Evolutionary conservation across 78 protist species (phyloP).

Genomic region (Dictyostelium capitatum): DNA sequence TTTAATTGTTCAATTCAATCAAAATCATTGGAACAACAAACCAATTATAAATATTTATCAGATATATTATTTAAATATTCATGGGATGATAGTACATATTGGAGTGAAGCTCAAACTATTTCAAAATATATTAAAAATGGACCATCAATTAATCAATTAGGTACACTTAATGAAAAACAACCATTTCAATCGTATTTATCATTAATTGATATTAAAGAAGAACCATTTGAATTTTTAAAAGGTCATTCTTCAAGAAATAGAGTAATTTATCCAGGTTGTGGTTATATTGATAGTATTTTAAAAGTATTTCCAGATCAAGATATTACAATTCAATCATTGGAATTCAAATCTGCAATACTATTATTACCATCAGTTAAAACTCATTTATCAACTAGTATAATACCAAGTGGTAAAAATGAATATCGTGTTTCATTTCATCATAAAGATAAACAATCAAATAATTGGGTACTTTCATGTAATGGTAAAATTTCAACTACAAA

Average conservation of each 20-base stretch:
- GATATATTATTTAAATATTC: slow-evolving; percentile 18
- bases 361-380: too few relatives aligned
- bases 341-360: too few relatives aligned
- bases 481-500: slow-evolving; percentile 9
- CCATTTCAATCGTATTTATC: neutral
- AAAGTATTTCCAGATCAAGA: neutral
- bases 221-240: slow-evolving; percentile 29
- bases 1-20: too few relatives aligned
- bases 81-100: slow-evolving; percentile 15
- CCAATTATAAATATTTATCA: too few relatives aligned
- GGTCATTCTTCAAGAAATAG: slow-evolving; percentile 33
- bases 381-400: neutral
- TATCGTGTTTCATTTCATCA: neutral
- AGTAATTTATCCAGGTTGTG: slow-evolving; percentile 46
- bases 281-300: slow-evolving; percentile 29
- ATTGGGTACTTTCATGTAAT: neutral
- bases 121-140: neutral
- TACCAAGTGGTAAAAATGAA: neutral
- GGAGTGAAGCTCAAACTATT: neutral
- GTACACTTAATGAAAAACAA: too few relatives aligned
- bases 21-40: too few relatives aligned
- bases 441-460: neutral
- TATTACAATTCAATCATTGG: neutral
- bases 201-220: neutral
- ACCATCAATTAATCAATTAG: too few relatives aligned